Evolutionary conservation across 306 rosid genomes (phyloP), one percentile per base, ranked within the genome.

Genomic region (Begonia masoniana): DNA sequence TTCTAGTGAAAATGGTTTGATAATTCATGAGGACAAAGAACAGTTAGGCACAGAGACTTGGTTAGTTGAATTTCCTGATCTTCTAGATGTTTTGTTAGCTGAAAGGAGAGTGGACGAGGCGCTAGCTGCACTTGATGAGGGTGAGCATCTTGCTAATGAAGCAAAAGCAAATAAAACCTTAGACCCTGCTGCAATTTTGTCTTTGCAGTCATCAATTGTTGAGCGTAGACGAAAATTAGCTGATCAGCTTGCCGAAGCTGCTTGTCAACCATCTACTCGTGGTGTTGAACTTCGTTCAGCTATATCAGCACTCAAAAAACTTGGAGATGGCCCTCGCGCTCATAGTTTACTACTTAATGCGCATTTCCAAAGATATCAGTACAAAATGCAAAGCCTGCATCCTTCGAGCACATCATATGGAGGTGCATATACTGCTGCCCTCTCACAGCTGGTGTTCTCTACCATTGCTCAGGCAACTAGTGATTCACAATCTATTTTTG

Each of bases 241-340:
- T 47, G 99, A 92, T 72, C 99, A 87, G 84, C 95, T 92, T 60
- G 81, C 96, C 47, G 99, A 92, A 74, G 96, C 96, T 71, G 96
- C 99, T 66, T 87, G 96, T 69, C 99, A 92, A 77, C 96, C 99
- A 64, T 87, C 99, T 41, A 92, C 96, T 3, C 89, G 81, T 7
- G 96, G 99, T 65, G 76, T 64, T 46, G 99, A 92, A 76, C 96
- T 92, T 59, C 89, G 99, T 60, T 74, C 87, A 21, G 78, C 95
- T 60, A 71, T 92, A 68, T 86, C 85, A 17, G 93, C 99, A 61
- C 96, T 92, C 58, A 92, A 87, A 66, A 81, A 61, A 66, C 96
- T 92, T 66, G 99, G 96, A 42, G 99, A 92, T 59, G 99, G 99
- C 56, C 82, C 95, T 46, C 79, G 86, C 70, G 99, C 99, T 60